Evolutionary conservation across 371 early-diverging fungal genomes (phyloP), one percentile per base, ranked within the genome.

Genomic region (Haplosporangium sp.): DNA sequence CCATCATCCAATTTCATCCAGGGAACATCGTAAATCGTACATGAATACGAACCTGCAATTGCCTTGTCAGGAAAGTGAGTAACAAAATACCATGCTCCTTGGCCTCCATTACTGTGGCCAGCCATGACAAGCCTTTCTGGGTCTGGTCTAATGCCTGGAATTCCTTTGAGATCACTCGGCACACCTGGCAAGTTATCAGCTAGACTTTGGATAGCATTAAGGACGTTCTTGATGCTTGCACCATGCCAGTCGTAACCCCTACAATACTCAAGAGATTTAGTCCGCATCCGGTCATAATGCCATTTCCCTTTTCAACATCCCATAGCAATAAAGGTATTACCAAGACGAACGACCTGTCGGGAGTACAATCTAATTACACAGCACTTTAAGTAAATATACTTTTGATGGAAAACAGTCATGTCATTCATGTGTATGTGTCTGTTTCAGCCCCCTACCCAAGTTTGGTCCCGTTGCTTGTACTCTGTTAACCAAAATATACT

Each of bases 91-190:
- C 93, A 93, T 7, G 91, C 90, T 19, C 94, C 94, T 72, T 93
- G 94, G 0, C 92, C 94, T 0, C 94, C 94, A 69, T 93, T 93
- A 64, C 90, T 90, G 69, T 93, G 93, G 1, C 93, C 84, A 20
- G 82, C 76, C 47, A 83, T 77, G 52, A 83, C 64, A 0, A 76
- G 61, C 35, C 61, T 72, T 3, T 82, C 67, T 2, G 73, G 53
- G 40, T 83, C 74, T 11, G 82, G 84, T 10, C 44, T 60, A 1
- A 71, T 70, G 35, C 76, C 76, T n/a, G 67, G 42, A 4, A 77
- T n/a, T 11, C 35, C 42, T 27, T 45, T 62, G 27, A 70, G 20
- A 7, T 34, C 10, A 7, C 65, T 39, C 5, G 82, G 82, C 4
- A 81, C 75, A 4, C 83, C 83, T 1, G 75, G 69, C 19, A 77